These are phyloP conservation scores for Salix caprea DNA, from an alignment of 345 rosid species.

Conservation along the genomic window DNA sequence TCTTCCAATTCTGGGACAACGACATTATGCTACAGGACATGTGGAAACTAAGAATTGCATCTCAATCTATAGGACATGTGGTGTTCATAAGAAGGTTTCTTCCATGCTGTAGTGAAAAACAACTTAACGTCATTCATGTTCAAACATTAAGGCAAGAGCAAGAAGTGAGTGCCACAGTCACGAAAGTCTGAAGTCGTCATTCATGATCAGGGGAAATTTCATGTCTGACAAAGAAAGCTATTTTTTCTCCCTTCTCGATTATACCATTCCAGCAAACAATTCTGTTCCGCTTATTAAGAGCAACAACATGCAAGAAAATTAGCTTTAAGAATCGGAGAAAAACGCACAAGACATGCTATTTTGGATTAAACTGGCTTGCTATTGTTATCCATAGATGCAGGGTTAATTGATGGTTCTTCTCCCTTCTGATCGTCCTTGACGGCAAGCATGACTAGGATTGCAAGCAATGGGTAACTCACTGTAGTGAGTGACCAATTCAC, in stretches of 20 bases:
- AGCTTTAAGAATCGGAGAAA: background rate
- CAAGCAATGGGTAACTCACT: conserved; percentile 65
- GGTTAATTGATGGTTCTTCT: conserved; percentile 1
- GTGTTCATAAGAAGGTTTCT: background rate
- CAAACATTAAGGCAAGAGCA: too few species aligned
- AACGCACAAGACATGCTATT: background rate
- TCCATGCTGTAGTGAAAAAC: background rate
- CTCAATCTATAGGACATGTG: too few species aligned
- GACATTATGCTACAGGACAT: too few species aligned
- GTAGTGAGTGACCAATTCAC: conserved; percentile 83
- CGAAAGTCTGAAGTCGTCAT: too few species aligned
- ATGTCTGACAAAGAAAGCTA: background rate
- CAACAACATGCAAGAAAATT: background rate
- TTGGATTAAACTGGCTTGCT: conserved; percentile 6
- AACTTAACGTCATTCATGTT: background rate
- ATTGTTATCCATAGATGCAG: background rate
- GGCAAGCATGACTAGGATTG: conserved; percentile 57
- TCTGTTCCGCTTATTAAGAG: background rate
- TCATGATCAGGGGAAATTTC: background rate
- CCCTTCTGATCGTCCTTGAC: conserved; percentile 48
- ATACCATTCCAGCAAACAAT: background rate
- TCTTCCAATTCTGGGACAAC: too few species aligned
- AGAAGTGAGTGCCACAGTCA: background rate
- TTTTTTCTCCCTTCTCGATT: background rate
- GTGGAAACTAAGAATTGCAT: too few species aligned